phyloP scores from a whole-genome alignment of 2,329 filamentous ascomycete species.

The Pseudogymnoascus destructans region DNA sequence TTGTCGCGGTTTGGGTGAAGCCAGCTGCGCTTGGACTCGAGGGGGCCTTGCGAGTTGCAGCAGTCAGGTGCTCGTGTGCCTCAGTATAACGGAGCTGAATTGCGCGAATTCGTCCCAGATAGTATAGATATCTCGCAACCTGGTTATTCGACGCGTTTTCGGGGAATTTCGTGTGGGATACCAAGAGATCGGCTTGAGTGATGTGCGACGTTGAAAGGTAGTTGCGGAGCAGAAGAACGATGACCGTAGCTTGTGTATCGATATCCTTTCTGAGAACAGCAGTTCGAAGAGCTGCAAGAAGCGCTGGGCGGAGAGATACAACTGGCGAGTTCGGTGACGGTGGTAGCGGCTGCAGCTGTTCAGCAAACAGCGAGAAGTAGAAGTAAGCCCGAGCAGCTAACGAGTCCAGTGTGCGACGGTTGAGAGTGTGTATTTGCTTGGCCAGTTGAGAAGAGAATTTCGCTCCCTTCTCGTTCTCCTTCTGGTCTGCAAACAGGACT shows the following conservation, averaged over 20 bases:
- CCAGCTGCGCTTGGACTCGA: conserved; percentile 79
- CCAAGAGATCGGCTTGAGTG: conserved; percentile 85
- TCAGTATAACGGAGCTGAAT: conserved; percentile 96
- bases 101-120: conserved; percentile 87
- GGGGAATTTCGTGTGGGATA: conserved; percentile 92
- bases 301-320: conserved; percentile 70
- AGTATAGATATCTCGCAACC: conserved; percentile 93
- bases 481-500: conserved; percentile 78
- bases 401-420: conserved; percentile 86
- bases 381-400: conserved; percentile 94
- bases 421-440: conserved; percentile 74
- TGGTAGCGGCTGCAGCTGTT: conserved; percentile 75
- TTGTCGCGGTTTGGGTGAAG: conserved; percentile 91
- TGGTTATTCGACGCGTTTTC: conserved; percentile 94
- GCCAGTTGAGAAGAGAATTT: conserved; percentile 75
- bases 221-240: conserved; percentile 86
- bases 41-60: conserved; percentile 88
- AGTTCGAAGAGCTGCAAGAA: conserved; percentile 80
- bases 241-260: conserved; percentile 93
- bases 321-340: conserved; percentile 81
- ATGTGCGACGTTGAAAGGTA: conserved; percentile 96
- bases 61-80: conserved; percentile 85
- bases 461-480: conserved; percentile 66
- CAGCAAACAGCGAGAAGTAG: conserved; percentile 92
- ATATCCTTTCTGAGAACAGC: conserved; percentile 94